These are phyloP conservation scores for Zanthoxylum bungeanum DNA, from an alignment of 345 rosid genomes.

Conservation along the genomic window DNA sequence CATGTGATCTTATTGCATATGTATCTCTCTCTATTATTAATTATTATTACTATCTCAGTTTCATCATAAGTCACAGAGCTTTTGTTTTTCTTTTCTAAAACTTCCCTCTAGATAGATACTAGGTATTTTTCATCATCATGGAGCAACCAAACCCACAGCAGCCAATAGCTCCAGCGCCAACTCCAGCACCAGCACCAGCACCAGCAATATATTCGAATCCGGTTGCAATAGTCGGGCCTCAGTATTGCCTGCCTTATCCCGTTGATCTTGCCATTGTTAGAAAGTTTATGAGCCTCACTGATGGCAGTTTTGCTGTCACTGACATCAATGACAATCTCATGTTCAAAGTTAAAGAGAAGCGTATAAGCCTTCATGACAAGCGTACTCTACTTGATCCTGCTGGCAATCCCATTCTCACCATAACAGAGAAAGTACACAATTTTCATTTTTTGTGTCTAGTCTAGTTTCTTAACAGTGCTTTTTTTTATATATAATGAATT, in stretches of 20 bases:
- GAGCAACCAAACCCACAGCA: too few species aligned
- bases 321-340: constrained; percentile 21
- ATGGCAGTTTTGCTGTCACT: constrained; percentile 17
- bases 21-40: too few species aligned
- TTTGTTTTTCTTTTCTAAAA: too few species aligned
- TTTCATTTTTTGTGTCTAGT: too few species aligned
- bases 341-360: constrained; percentile 23
- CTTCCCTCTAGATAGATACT: too few species aligned
- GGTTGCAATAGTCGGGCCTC: constrained; percentile 9
- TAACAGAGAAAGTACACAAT: background rate
- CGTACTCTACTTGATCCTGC: constrained; percentile 18
- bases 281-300: constrained; percentile 8
- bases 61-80: too few species aligned
- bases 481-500: too few species aligned
- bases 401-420: constrained; percentile 17
- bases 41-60: too few species aligned
- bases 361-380: constrained; percentile 10
- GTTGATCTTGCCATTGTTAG: constrained; percentile 24
- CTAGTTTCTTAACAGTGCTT: too few species aligned
- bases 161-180: background rate
- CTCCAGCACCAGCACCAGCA: background rate
- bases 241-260: constrained; percentile 17
- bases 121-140: too few species aligned
- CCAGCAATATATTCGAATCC: background rate
- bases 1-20: too few species aligned